A percentile compares a stretch with the other conserved stretches of the same genome.
These are phyloP conservation scores for Stromatinia cepivora DNA, from an alignment of 2,329 filamentous ascomycete genomes.

Conservation along the genomic window DNA sequence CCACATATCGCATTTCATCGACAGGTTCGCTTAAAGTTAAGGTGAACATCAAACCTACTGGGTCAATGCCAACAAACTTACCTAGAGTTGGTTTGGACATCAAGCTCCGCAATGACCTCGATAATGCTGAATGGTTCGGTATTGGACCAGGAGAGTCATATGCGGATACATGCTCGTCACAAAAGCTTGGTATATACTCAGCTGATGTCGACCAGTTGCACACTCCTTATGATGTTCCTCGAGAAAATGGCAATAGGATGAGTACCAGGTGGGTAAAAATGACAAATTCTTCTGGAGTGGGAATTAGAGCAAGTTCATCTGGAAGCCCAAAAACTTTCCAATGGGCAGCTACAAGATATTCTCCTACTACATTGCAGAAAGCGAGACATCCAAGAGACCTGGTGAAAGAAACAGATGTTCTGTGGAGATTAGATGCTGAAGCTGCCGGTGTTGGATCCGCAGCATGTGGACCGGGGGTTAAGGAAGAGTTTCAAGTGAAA, in stretches of 20 bases:
- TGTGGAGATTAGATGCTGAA: constrained; percentile 45
- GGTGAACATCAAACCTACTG: constrained; percentile 49
- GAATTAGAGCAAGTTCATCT: constrained; percentile 7
- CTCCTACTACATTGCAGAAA: constrained; percentile 52
- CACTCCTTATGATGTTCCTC: constrained; percentile 65
- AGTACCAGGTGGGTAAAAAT: constrained; percentile 23
- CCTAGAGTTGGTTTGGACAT: constrained; percentile 64
- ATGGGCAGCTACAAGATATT: constrained; percentile 52
- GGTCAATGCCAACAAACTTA: constrained; percentile 53
- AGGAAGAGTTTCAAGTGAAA: constrained; percentile 23
- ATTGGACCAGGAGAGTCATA: constrained; percentile 67
- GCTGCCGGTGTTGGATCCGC: constrained; percentile 52
- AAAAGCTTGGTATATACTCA: constrained; percentile 56
- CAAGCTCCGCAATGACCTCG: constrained; percentile 49
- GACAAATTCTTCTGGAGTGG: constrained; percentile 5
- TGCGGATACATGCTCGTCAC: constrained; percentile 62
- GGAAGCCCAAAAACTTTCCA: constrained; percentile 38
- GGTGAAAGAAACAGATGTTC: constrained; percentile 47
- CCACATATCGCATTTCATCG: constrained; percentile 53
- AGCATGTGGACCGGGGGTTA: constrained; percentile 45
- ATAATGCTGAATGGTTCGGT: constrained; percentile 62
- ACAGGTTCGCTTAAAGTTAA: constrained; percentile 50
- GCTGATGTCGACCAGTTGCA: constrained; percentile 52
- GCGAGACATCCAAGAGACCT: constrained; percentile 66
- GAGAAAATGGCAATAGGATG: constrained; percentile 43